phyloP scores from a whole-genome alignment of 2,329 filamentous ascomycete genomes.

The Penicillium sp. region DNA sequence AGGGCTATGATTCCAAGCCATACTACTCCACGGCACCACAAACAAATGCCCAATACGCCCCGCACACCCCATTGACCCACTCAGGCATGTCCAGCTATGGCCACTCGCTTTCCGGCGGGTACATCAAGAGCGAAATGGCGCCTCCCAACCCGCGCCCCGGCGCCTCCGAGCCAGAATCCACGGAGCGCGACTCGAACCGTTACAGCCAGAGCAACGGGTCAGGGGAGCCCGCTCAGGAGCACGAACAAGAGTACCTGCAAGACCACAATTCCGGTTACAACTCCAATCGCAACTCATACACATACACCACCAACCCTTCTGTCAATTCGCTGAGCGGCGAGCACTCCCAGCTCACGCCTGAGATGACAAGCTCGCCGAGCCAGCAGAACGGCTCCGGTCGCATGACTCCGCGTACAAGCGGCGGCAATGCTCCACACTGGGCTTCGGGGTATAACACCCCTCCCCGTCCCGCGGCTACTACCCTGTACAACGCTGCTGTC shows the following conservation, averaged over 20 bases:
- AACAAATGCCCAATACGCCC: constrained; percentile 64
- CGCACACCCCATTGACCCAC: constrained; percentile 57
- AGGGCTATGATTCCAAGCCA: constrained; percentile 74
- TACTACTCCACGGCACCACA: constrained; percentile 71
- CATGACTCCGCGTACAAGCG: constrained; percentile 77
- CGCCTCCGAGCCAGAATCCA: constrained; percentile 57
- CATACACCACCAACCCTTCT: constrained; percentile 65
- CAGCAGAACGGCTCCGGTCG: constrained; percentile 78
- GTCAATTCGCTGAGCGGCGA: constrained; percentile 66
- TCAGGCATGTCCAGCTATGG: constrained; percentile 68
- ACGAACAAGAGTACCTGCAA: constrained; percentile 77
- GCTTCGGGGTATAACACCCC: constrained; percentile 72
- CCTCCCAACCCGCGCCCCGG: constrained; percentile 65
- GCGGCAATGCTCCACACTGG: constrained; percentile 70
- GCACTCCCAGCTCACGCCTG: constrained; percentile 71
- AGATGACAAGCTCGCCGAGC: constrained; percentile 73
- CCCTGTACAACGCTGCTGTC: constrained; percentile 84
- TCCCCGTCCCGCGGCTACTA: constrained; percentile 69
- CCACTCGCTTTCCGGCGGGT: constrained; percentile 52
- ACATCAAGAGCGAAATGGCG: constrained; percentile 84
- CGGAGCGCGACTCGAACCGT: constrained; percentile 67
- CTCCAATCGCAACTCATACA: constrained; percentile 68
- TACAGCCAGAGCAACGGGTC: constrained; percentile 57
- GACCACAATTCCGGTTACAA: constrained; percentile 70
- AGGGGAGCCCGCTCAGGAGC: constrained; percentile 67